These are phyloP conservation scores for Rhodamnia argentea DNA, from an alignment of 345 rosid species.

Conservation along the genomic window DNA sequence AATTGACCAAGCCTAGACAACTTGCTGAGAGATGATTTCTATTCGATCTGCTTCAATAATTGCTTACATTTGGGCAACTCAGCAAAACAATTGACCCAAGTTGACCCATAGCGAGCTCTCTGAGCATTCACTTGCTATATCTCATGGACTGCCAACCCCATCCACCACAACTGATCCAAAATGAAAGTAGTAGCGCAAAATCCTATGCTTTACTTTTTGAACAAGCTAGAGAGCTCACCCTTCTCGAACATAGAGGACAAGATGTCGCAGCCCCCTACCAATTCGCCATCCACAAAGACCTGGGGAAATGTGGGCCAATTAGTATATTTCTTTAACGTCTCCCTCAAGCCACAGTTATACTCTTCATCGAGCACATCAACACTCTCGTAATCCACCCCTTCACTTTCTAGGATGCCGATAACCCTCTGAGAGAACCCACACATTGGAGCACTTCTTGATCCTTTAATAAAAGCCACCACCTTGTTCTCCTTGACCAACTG, in stretches of 20 bases:
- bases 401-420: constrained; percentile 63
- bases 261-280: constrained; percentile 85
- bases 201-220: constrained; percentile 15
- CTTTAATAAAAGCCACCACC: constrained; percentile 90
- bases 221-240: constrained; percentile 59
- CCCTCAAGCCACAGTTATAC: constrained; percentile 65
- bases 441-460: constrained; percentile 77
- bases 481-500: constrained; percentile 74
- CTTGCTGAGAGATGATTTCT: neutral
- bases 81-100: neutral
- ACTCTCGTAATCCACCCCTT: constrained; percentile 78
- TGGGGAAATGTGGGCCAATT: constrained; percentile 96
- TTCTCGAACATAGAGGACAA: constrained; percentile 69
- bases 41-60: neutral
- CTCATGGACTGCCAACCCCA: neutral
- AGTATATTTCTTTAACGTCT: constrained; percentile 73
- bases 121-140: neutral
- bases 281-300: constrained; percentile 65
- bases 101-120: neutral
- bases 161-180: neutral
- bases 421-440: constrained; percentile 95
- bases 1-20: neutral
- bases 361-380: constrained; percentile 89
- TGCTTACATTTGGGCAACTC: neutral
- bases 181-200: neutral